Base-by-base conservation (phyloP, 305 asterid species). In the Rubia tinctorum region DNA sequence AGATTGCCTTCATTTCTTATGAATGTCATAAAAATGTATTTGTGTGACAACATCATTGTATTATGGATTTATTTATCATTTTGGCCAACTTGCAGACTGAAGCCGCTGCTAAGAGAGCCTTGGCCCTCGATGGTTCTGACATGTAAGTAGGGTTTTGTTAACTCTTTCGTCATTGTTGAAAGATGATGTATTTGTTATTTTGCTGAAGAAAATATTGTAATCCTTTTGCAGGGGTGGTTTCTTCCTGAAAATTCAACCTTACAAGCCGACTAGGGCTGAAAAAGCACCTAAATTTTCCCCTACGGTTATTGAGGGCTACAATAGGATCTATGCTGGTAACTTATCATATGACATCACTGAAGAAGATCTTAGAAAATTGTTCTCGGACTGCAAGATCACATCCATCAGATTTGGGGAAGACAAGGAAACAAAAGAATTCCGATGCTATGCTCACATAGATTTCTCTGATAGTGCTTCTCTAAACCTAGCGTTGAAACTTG, bases 51-150 rank as follows among this genome's bases (percentile, higher is more conserved):
- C 14, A 8, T 66, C 63, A 18, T 61, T 9, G 13, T 60, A 30
- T 70, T 47, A 7, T 61, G 49, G 40, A 14, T 73, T 69, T 53
- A n/a, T 72, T 25, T 63, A 58, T 76, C 51, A 60, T 68, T 70
- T 45, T 39, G 63, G 58, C 40, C 73, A n/a, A 72, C 76, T 73
- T 86, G 77, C 87, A 95, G 99, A 92, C 96, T 58, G 99, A 92
- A 78, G 98, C 94, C 13, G 99, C 99, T 18, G 89, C 97, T 77
- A 88, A 81, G 81, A 85, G 99, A 84, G 99, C 98, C 17, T 83
- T 92, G 85, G 91, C 91, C 55, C 88, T 95, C 82, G 98, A 92
- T 78, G 96, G 98, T 75, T 90, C 97, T 4, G 99, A 95, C 87
- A 95, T 95, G 98, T 88, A 86, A 86, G 96, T 82, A 42, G 71